Conservation (phyloP, 2,329 filamentous ascomycete genomes). For the Phyllachora maydis region DNA sequence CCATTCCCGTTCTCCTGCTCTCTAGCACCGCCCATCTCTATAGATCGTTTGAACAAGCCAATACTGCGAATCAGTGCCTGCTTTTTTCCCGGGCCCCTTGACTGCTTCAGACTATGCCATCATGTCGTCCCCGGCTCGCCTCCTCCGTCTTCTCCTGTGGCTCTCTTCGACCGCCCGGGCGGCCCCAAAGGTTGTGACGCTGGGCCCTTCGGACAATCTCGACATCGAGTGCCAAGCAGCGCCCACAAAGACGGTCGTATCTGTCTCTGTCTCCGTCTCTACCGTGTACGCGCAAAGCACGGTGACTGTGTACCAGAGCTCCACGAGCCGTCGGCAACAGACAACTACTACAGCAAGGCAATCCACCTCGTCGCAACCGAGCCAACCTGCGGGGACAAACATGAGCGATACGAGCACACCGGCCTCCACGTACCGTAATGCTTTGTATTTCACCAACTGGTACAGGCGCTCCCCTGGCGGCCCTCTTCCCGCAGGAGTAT, state of each 20-base stretch:
- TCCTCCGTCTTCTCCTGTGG: constrained; percentile 6
- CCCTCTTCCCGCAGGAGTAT: not conserved
- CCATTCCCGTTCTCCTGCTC: no score
- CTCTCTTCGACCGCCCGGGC: constrained; percentile 3
- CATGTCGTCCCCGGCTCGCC: constrained; percentile 4
- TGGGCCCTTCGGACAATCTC: constrained; percentile 3
- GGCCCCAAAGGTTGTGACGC: constrained; percentile 3
- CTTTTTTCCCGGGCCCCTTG: no score
- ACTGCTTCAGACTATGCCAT: no score
- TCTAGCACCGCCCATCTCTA: no score
- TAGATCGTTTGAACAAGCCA: no score
- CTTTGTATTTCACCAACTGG: constrained; percentile 34
- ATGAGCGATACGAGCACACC: constrained; percentile 1
- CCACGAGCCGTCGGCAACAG: not conserved
- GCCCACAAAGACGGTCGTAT: constrained; percentile 2
- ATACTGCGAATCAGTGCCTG: no score
- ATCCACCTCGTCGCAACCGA: not conserved
- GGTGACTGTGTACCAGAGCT: not conserved
- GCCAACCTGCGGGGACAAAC: constrained; percentile 1
- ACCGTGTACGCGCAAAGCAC: not conserved
- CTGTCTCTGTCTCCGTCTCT: constrained; percentile 1
- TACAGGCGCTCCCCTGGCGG: constrained; percentile 8
- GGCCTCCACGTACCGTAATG: constrained; percentile 13
- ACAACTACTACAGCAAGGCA: not conserved
- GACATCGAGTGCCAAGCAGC: constrained; percentile 3